Percentiles rank a stretch among this genome's conserved stretches.
These are phyloP conservation scores for Diaporthe citriasiana DNA, from an alignment of 2,329 filamentous ascomycete species.

Conservation along the genomic window DNA sequence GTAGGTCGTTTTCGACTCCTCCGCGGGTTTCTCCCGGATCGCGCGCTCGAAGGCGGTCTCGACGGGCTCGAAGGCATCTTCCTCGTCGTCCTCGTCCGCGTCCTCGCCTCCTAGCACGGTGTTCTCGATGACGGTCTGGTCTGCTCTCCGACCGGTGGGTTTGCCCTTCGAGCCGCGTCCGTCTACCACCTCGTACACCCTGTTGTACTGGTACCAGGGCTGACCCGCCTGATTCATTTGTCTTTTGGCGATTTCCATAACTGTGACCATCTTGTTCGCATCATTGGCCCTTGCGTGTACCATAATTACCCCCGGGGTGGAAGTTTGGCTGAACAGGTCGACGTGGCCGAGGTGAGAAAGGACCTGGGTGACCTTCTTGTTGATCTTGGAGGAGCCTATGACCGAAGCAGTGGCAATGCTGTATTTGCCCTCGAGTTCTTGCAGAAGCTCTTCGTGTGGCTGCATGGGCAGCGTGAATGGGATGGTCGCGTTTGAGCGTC, in stretches of 20 bases:
- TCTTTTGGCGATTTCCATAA: conserved; percentile 76
- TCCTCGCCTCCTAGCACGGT: conserved; percentile 55
- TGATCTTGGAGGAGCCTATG: conserved; percentile 72
- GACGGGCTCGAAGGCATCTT: conserved; percentile 70
- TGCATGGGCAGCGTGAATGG: conserved; percentile 48
- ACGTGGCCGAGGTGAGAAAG: conserved; percentile 59
- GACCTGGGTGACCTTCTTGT: conserved; percentile 64
- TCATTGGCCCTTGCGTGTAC: conserved; percentile 66
- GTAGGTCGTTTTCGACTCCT: conserved; percentile 62
- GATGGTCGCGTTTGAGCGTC: conserved; percentile 40
- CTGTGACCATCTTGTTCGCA: conserved; percentile 76
- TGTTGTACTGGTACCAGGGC: conserved; percentile 70
- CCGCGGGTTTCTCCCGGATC: conserved; percentile 57
- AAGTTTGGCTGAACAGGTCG: conserved; percentile 45
- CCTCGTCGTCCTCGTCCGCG: conserved; percentile 52
- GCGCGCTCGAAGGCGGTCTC: conserved; percentile 69
- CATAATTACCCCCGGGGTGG: conserved; percentile 57
- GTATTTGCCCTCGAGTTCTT: conserved; percentile 61
- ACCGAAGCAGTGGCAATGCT: conserved; percentile 67
- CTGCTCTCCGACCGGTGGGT: neutral
- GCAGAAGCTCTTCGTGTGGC: conserved; percentile 59
- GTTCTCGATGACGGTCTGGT: conserved; percentile 55
- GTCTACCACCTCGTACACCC: conserved; percentile 63
- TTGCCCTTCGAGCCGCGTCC: conserved; percentile 44
- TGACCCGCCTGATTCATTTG: conserved; percentile 63